Percentiles rank a stretch among this genome's conserved stretches.
Conservation (phyloP, 2,329 filamentous ascomycete species). For the Fusarium sp. region DNA sequence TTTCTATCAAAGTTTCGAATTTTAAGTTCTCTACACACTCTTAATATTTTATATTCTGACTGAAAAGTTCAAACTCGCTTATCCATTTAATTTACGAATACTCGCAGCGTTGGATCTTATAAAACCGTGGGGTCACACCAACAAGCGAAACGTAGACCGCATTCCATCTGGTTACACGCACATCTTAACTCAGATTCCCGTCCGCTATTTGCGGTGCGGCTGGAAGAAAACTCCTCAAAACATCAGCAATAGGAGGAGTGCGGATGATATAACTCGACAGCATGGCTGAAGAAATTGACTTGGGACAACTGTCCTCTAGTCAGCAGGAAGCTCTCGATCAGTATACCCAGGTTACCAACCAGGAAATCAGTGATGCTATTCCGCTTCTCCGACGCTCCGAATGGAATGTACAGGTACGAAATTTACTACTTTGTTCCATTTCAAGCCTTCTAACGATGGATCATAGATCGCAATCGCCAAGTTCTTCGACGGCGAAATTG, state of each 20-base stretch:
- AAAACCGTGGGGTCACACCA: slow-evolving; percentile 28
- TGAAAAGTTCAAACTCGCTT: neutral
- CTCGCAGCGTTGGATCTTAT: slow-evolving; percentile 11
- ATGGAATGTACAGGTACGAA: slow-evolving; percentile 91
- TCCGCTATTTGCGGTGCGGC: neutral
- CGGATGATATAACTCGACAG: slow-evolving; percentile 9
- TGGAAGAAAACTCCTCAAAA: neutral
- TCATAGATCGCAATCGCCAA: slow-evolving; percentile 90
- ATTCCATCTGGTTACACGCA: neutral
- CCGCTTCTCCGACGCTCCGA: slow-evolving; percentile 85
- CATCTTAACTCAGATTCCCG: neutral
- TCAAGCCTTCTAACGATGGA: slow-evolving; percentile 10
- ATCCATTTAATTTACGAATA: neutral
- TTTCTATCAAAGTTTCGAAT: neutral
- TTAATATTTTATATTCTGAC: neutral
- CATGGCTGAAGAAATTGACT: slow-evolving; percentile 61
- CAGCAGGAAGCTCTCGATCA: slow-evolving; percentile 90
- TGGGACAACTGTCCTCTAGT: slow-evolving; percentile 77
- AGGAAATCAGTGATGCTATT: slow-evolving; percentile 80
- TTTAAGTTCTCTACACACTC: neutral
- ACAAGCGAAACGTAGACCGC: slow-evolving; percentile 11
- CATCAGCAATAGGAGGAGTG: neutral
- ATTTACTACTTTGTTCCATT: neutral
- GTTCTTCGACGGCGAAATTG: slow-evolving; percentile 96
- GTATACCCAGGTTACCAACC: slow-evolving; percentile 88